Evolutionary conservation across 2,329 filamentous ascomycete species (phyloP).

Genomic region (Chrysosphaeria jannelii): DNA sequence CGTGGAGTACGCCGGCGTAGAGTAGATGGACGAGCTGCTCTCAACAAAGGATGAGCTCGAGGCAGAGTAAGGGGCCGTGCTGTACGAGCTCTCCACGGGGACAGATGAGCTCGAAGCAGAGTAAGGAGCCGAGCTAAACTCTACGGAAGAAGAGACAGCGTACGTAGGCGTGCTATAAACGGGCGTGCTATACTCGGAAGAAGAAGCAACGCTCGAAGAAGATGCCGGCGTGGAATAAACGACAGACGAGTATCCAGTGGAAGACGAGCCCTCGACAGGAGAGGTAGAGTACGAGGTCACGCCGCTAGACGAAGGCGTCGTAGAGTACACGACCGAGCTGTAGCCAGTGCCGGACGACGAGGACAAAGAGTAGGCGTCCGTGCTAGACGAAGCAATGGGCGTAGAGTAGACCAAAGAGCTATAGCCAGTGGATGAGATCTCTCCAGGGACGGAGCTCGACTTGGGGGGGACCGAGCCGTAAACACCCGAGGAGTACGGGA

Average conservation of each 20-base stretch:
- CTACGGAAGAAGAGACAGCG: background rate
- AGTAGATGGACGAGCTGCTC: slow-evolving; percentile 1
- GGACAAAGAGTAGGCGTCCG: background rate
- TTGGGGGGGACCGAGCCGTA: no score
- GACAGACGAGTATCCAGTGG: background rate
- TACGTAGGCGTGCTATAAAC: background rate
- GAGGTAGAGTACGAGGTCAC: background rate
- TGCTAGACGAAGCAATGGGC: background rate
- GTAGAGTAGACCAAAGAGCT: slow-evolving; percentile 1
- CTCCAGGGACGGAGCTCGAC: background rate
- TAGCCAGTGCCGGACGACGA: background rate
- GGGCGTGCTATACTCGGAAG: background rate
- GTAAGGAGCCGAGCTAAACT: background rate
- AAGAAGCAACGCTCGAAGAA: background rate
- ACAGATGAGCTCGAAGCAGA: background rate
- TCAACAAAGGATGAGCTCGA: background rate
- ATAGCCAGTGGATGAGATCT: background rate
- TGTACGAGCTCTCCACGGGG: background rate
- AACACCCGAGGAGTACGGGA: background rate
- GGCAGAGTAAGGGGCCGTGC: background rate
- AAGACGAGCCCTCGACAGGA: background rate
- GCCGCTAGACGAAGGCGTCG: background rate
- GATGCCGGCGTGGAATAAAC: background rate
- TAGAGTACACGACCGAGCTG: no score
- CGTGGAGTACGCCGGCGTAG: background rate